Conservation (phyloP, 78 protist species). For the Diacronema lutheri region DNA sequence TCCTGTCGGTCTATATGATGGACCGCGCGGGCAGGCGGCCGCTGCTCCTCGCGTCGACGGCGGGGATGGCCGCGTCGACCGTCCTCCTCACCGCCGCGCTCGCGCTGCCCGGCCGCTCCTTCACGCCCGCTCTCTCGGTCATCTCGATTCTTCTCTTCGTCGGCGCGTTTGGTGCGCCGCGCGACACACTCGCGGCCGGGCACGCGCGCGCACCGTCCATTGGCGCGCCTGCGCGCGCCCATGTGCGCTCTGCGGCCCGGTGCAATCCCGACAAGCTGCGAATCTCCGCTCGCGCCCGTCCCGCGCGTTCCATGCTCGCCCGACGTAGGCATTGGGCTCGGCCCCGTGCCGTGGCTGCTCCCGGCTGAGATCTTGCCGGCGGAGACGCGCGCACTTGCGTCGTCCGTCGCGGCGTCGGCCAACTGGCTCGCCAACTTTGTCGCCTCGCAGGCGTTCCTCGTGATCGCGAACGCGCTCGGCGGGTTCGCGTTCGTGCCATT, state of each 20-base stretch:
- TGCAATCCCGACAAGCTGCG: too few species aligned
- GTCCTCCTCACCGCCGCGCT: not conserved
- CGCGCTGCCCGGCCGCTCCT: not conserved
- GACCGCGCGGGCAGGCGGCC: not conserved
- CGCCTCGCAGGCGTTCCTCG: not conserved
- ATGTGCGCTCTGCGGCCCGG: too few species aligned
- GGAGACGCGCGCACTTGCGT: not conserved
- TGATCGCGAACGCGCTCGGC: not conserved
- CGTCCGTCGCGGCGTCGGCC: not conserved
- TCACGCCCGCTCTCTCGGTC: not conserved
- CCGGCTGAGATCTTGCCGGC: not conserved
- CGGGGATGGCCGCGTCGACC: too few species aligned
- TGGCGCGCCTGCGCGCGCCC: too few species aligned
- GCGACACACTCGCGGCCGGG: too few species aligned
- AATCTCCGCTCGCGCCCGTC: not conserved
- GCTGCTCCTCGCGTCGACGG: not conserved
- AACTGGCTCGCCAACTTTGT: conserved; percentile 1
- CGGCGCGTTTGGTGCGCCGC: not conserved
- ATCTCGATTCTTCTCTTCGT: not conserved
- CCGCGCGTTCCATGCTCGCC: not conserved
- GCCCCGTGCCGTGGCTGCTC: conserved; percentile 14
- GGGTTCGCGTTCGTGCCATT: too few species aligned
- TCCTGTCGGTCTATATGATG: not conserved
- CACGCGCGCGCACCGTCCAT: too few species aligned
- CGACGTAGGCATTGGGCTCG: not conserved